Evolutionary conservation across 2,329 filamentous ascomycete species (phyloP).

Genomic region (Sporothrix sp.): DNA sequence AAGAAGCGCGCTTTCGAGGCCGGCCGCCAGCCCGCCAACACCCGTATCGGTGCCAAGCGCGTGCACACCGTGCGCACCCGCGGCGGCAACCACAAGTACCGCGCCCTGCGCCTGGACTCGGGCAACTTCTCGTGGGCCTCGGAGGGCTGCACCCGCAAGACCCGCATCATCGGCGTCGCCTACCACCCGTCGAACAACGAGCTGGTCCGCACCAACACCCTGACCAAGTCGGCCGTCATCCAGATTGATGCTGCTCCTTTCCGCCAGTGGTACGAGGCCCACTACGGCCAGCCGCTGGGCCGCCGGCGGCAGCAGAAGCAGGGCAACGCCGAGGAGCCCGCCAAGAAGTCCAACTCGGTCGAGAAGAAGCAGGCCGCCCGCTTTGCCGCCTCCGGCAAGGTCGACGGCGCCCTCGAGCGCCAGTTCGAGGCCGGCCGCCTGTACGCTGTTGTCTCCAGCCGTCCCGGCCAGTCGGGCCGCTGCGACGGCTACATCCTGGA

Average conservation of each 20-base stretch:
- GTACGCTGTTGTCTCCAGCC: slow-evolving; percentile 83
- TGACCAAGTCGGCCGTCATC: slow-evolving; percentile 97
- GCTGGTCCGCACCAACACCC: slow-evolving; percentile 98
- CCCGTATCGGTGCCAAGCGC: slow-evolving; percentile 73
- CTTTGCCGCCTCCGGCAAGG: slow-evolving; percentile 77
- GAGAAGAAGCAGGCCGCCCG: slow-evolving; percentile 94
- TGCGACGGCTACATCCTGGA: slow-evolving; percentile 96
- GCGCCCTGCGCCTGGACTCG: slow-evolving; percentile 93
- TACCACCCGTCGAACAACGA: slow-evolving; percentile 99
- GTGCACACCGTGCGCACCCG: slow-evolving; percentile 34
- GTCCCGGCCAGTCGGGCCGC: slow-evolving; percentile 94
- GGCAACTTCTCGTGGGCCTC: slow-evolving; percentile 99
- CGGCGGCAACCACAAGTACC: slow-evolving; percentile 98
- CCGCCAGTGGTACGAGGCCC: slow-evolving; percentile 99
- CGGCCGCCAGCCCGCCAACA: slow-evolving; percentile 98
- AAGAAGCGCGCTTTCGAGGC: slow-evolving; percentile 99
- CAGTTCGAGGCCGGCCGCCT: slow-evolving; percentile 99
- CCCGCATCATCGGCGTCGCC: slow-evolving; percentile 94
- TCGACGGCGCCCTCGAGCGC: slow-evolving; percentile 85
- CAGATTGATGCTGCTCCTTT: slow-evolving; percentile 98
- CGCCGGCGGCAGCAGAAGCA: slow-evolving; percentile 83
- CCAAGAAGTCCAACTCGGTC: slow-evolving; percentile 91
- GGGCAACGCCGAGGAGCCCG: slow-evolving; percentile 52
- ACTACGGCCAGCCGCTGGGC: slow-evolving; percentile 89
- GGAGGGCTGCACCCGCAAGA: slow-evolving; percentile 97